Evolutionary conservation across 805 yeast species (phyloP).

Genomic region (Schwanniomyces vanrijiae): DNA sequence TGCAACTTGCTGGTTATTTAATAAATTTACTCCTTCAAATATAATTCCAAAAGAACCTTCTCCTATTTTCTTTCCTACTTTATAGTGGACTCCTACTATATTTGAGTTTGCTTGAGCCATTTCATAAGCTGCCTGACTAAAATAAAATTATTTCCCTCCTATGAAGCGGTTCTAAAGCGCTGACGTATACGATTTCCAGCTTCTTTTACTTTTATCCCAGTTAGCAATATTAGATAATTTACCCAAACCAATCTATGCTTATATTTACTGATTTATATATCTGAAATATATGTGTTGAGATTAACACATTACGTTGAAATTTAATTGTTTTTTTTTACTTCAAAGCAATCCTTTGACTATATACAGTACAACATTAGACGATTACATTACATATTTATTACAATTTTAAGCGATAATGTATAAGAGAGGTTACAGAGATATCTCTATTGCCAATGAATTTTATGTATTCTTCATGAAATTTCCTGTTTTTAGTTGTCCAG

Average conservation of each 20-base stretch:
- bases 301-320: not conserved
- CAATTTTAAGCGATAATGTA: too few relatives aligned
- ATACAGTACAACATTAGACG: not conserved
- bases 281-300: not conserved
- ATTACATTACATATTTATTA: too few relatives aligned
- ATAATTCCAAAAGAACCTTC: conserved; percentile 98
- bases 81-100: conserved; percentile 92
- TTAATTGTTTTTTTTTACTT: not conserved
- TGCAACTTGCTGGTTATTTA: conserved; percentile 91
- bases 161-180: not conserved
- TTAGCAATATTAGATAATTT: not conserved
- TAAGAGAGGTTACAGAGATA: too few relatives aligned
- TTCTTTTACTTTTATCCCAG: not conserved
- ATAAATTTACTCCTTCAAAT: conserved; percentile 90
- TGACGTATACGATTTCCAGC: not conserved
- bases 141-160: not conserved
- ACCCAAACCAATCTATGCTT: not conserved
- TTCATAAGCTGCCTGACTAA: conserved; percentile 9
- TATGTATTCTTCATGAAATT: too few relatives aligned
- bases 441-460: too few relatives aligned
- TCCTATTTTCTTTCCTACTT: conserved; percentile 96
- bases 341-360: not conserved
- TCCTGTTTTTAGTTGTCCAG: too few relatives aligned
- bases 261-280: not conserved
- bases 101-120: conserved; percentile 49